phyloP scores from a whole-genome alignment of 1,139 yeast species.

The Yamadazyma membranifaciens region DNA sequence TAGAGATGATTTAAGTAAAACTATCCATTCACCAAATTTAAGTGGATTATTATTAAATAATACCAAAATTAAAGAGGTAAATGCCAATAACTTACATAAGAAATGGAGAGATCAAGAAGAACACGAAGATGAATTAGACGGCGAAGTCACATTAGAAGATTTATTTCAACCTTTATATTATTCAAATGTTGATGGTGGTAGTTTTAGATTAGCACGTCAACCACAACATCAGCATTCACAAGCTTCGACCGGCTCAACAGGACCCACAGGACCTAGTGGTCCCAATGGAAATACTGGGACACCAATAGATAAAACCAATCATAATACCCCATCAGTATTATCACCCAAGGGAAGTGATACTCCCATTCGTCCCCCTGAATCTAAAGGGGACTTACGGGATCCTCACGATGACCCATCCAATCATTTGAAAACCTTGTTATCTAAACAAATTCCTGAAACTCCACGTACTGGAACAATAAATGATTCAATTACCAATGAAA shows the following conservation, averaged over 20 bases:
- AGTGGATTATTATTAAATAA: slow-evolving; percentile 59
- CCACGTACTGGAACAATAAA: slow-evolving; percentile 18
- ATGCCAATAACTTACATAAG: slow-evolving; percentile 11
- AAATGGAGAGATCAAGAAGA: slow-evolving; percentile 21
- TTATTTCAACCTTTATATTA: slow-evolving; percentile 31
- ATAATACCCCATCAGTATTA: background rate
- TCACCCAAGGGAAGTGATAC: background rate
- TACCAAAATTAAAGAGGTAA: slow-evolving; percentile 12
- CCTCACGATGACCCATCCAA: background rate
- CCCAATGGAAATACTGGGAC: background rate
- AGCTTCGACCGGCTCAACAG: background rate
- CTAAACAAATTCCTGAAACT: slow-evolving; percentile 6
- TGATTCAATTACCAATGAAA: slow-evolving; percentile 6
- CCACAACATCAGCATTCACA: too few relatives aligned
- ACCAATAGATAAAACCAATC: background rate
- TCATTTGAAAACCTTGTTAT: slow-evolving; percentile 5
- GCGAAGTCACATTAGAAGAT: slow-evolving; percentile 20
- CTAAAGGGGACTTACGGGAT: background rate
- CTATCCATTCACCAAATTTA: slow-evolving; percentile 86
- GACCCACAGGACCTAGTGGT: background rate
- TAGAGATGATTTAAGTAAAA: slow-evolving; percentile 82
- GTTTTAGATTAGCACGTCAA: background rate
- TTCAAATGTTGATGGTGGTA: slow-evolving; percentile 5
- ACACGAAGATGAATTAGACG: slow-evolving; percentile 7
- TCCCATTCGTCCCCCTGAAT: background rate